These are phyloP conservation scores for Gryganskiella cystojenkinii DNA, from an alignment of 192 early-diverging fungal genomes.

Conservation along the genomic window DNA sequence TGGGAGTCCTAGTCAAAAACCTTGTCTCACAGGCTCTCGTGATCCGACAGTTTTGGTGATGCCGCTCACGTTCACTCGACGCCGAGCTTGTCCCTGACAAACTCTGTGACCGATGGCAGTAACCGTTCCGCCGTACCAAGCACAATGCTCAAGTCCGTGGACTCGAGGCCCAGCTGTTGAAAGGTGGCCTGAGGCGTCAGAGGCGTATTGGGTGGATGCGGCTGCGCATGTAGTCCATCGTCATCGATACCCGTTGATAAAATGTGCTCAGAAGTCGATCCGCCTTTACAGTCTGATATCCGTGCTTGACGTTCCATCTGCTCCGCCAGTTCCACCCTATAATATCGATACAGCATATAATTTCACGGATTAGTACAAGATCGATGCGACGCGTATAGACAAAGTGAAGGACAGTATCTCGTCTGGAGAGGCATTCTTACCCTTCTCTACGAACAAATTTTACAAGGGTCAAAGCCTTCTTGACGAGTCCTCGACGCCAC, in stretches of 20 bases:
- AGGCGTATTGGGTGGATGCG: neutral
- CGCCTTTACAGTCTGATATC: neutral
- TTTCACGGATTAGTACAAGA: neutral
- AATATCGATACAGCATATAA: no score
- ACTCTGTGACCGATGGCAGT: slow-evolving; percentile 56
- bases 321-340: slow-evolving; percentile 27
- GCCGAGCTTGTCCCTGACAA: slow-evolving; percentile 43
- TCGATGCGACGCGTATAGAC: neutral
- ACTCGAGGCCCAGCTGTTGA: slow-evolving; percentile 41
- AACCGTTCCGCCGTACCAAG: slow-evolving; percentile 60
- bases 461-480: slow-evolving; percentile 54
- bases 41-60: no score
- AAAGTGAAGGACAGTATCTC: neutral
- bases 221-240: slow-evolving; percentile 1
- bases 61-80: no score
- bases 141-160: slow-evolving; percentile 56
- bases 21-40: no score
- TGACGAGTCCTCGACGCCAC: slow-evolving; percentile 59
- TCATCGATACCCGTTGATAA: slow-evolving; percentile 4
- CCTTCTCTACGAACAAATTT: slow-evolving; percentile 55
- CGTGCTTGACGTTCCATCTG: slow-evolving; percentile 19
- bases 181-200: slow-evolving; percentile 24
- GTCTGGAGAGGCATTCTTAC: slow-evolving; percentile 2
- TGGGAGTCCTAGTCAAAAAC: no score
- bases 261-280: neutral